phyloP scores from a whole-genome alignment of 2,329 filamentous ascomycete genomes.

The Clarireedia hainanense region DNA sequence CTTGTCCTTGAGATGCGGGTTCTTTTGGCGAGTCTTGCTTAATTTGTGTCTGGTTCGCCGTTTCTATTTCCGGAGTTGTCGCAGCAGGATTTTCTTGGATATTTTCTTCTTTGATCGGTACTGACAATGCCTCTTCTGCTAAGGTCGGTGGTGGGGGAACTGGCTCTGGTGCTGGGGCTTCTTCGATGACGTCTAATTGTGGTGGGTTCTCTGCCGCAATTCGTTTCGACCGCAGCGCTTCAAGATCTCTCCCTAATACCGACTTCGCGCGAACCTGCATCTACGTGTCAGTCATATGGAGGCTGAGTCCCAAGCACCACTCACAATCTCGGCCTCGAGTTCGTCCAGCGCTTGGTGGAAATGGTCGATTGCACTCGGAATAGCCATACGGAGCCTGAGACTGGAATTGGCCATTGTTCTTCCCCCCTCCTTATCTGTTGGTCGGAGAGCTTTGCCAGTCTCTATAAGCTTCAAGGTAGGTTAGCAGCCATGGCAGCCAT shows the following conservation, averaged over 20 bases:
- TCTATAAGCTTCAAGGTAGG: constrained; percentile 42
- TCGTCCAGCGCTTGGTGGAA: constrained; percentile 47
- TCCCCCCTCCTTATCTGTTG: constrained; percentile 39
- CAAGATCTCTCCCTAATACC: constrained; percentile 46
- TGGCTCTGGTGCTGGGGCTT: constrained; percentile 21
- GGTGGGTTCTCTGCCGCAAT: constrained; percentile 24
- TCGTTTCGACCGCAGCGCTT: constrained; percentile 27
- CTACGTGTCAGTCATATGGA: constrained; percentile 4
- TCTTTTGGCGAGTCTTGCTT: constrained; percentile 15
- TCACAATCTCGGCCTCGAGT: constrained; percentile 50
- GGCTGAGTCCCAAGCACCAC: constrained; percentile 13
- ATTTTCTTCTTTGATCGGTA: constrained; percentile 18
- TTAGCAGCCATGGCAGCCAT: constrained; percentile 6
- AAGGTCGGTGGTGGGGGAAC: not conserved
- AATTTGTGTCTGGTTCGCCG: not conserved
- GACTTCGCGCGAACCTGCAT: constrained; percentile 44
- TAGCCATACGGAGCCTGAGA: constrained; percentile 17
- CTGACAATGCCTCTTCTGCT: constrained; percentile 2
- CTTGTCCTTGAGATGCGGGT: not conserved
- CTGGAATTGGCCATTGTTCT: constrained; percentile 29
- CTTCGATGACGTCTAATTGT: constrained; percentile 11
- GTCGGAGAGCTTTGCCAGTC: constrained; percentile 48
- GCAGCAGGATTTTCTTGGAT: not conserved
- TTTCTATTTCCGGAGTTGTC: not conserved
- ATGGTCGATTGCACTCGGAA: constrained; percentile 25